Conservation (phyloP, 148 eudicot species). For the Rhododendron mucronatum region DNA sequence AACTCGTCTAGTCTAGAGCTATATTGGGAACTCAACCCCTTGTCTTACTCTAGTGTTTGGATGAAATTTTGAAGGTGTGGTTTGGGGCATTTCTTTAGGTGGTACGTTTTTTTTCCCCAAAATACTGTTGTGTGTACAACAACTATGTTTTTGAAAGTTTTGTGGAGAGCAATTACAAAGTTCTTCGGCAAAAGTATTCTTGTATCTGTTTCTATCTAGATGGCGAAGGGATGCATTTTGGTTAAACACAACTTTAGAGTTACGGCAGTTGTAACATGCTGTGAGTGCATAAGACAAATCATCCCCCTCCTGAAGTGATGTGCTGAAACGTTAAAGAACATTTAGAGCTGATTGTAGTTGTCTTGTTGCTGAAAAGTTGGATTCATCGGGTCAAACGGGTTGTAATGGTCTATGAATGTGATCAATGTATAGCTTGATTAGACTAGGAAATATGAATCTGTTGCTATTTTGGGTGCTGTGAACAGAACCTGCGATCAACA, state of each 20-base stretch:
- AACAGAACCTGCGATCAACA: neutral
- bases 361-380: neutral
- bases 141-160: neutral
- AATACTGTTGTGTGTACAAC: no score
- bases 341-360: neutral
- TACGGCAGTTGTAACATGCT: neutral
- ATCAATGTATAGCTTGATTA: neutral
- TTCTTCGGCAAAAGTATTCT: neutral
- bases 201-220: neutral
- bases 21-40: neutral
- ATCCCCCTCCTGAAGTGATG: neutral
- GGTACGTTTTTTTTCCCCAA: neutral
- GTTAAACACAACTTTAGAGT: neutral
- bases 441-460: neutral
- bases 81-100: neutral
- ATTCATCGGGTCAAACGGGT: neutral
- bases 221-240: neutral
- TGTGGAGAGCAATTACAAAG: neutral
- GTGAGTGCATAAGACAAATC: neutral
- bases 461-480: neutral
- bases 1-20: neutral
- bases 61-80: neutral
- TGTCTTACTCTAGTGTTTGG: neutral
- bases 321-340: neutral
- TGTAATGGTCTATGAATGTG: neutral